phyloP scores from a whole-genome alignment of 2,329 filamentous ascomycete species.

The Ophiocordyceps polyrhachis-furcata region DNA sequence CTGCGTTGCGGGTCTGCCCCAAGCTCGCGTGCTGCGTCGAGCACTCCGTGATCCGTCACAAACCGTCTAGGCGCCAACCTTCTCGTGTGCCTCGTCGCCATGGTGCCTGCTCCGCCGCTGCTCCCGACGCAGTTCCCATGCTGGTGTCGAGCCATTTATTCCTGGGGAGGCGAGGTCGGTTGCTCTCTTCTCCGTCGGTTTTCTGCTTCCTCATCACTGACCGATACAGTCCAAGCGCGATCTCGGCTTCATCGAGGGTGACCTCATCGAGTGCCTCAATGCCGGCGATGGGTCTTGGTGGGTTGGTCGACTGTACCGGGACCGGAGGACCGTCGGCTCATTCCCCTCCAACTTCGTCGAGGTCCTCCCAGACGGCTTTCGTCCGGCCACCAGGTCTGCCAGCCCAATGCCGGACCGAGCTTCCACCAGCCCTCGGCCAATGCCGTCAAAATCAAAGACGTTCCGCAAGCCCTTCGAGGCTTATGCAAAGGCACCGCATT shows the following conservation, averaged over 20 bases:
- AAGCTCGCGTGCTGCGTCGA: background rate
- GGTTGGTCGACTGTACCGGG: slow-evolving; percentile 80
- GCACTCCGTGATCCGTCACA: background rate
- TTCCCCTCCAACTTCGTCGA: slow-evolving; percentile 98
- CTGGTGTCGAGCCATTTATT: slow-evolving; percentile 82
- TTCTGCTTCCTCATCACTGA: slow-evolving; percentile 6
- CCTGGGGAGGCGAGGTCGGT: slow-evolving; percentile 69
- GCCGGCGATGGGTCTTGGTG: slow-evolving; percentile 97
- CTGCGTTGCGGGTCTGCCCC: background rate
- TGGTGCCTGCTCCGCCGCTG: slow-evolving; percentile 36
- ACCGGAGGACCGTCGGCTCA: slow-evolving; percentile 75
- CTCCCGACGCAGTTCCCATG: slow-evolving; percentile 70
- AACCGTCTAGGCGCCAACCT: background rate
- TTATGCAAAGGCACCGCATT: slow-evolving; percentile 47
- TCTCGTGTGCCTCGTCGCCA: slow-evolving; percentile 11
- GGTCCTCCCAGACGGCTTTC: slow-evolving; percentile 68
- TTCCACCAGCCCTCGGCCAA: slow-evolving; percentile 33
- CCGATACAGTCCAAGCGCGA: slow-evolving; percentile 59
- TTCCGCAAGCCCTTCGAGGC: slow-evolving; percentile 51
- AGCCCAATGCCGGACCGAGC: slow-evolving; percentile 40
- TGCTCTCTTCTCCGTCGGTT: background rate
- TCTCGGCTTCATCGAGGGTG: slow-evolving; percentile 90
- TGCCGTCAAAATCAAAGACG: slow-evolving; percentile 40
- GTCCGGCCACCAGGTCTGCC: slow-evolving; percentile 46
- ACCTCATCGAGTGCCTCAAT: slow-evolving; percentile 94